Percentiles rank a stretch among this genome's conserved stretches.
These are phyloP conservation scores for Rhynchospora pubera DNA, from an alignment of 176 grass and related monocot genomes.

Conservation along the genomic window DNA sequence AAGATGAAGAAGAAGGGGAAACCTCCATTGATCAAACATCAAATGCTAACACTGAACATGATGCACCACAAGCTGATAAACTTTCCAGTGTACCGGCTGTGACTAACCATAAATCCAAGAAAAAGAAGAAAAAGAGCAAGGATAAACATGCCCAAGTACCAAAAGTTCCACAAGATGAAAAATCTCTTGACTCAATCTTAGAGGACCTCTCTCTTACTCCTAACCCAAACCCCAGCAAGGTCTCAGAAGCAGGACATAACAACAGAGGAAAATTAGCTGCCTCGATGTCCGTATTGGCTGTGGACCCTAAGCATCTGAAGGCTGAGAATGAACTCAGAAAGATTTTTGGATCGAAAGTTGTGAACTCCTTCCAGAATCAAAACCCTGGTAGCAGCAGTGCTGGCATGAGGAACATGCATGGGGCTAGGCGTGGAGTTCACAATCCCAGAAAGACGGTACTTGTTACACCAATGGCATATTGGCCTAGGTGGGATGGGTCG, in stretches of 20 bases:
- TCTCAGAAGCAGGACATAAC: slow-evolving; percentile 26
- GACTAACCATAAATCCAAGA: slow-evolving; percentile 85
- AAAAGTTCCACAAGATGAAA: slow-evolving; percentile 34
- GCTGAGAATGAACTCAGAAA: slow-evolving; percentile 90
- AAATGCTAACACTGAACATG: slow-evolving; percentile 15
- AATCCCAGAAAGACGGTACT: slow-evolving; percentile 85
- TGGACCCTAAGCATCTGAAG: slow-evolving; percentile 83
- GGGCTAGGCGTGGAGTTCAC: slow-evolving; percentile 45
- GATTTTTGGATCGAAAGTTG: slow-evolving; percentile 98
- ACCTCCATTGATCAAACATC: slow-evolving; percentile 21
- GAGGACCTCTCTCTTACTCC: slow-evolving; percentile 81
- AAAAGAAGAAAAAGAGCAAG: slow-evolving; percentile 93
- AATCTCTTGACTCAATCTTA: slow-evolving; percentile 61
- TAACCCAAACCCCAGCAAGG: slow-evolving; percentile 43
- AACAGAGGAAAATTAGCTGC: slow-evolving; percentile 11
- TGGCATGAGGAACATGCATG: slow-evolving; percentile 61
- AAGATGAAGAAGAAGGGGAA: slow-evolving; percentile 50
- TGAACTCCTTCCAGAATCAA: slow-evolving; percentile 92
- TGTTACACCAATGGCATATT: slow-evolving; percentile 64
- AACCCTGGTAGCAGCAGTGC: slow-evolving; percentile 23
- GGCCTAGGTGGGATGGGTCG: slow-evolving; percentile 79
- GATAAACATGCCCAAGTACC: slow-evolving; percentile 5
- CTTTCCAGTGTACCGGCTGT: slow-evolving; percentile 17
- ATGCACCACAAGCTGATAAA: slow-evolving; percentile 33
- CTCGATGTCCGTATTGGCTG: slow-evolving; percentile 40